Percentiles rank a stretch among this genome's conserved stretches.
These are phyloP conservation scores for Yamadazyma oceani DNA, from an alignment of 1,139 yeast species.

Conservation along the genomic window DNA sequence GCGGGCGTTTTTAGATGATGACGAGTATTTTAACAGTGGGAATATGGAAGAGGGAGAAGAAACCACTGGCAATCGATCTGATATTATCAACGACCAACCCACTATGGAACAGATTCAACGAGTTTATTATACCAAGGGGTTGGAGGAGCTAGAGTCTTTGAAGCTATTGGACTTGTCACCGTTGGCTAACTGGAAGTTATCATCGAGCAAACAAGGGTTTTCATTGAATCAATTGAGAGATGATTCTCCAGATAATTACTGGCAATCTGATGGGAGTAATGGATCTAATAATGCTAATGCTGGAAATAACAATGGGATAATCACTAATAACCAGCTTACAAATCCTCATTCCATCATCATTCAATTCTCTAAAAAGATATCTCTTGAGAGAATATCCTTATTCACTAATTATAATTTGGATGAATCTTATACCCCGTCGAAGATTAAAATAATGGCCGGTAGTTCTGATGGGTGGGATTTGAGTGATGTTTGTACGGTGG, in stretches of 20 bases:
- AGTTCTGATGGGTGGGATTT: slow-evolving; percentile 80
- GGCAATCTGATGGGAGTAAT: slow-evolving; percentile 91
- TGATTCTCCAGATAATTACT: slow-evolving; percentile 70
- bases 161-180: slow-evolving; percentile 76
- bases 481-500: slow-evolving; percentile 67
- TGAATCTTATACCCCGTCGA: slow-evolving; percentile 90
- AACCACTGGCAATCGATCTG: slow-evolving; percentile 12
- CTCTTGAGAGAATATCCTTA: slow-evolving; percentile 66
- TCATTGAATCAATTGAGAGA: slow-evolving; percentile 72
- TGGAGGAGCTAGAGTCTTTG: slow-evolving; percentile 54
- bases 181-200: slow-evolving; percentile 82
- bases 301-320: slow-evolving; percentile 23
- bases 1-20: slow-evolving; percentile 18
- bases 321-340: slow-evolving; percentile 40
- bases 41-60: slow-evolving; percentile 13
- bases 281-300: slow-evolving; percentile 27
- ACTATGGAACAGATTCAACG: slow-evolving; percentile 40
- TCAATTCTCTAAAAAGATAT: slow-evolving; percentile 77
- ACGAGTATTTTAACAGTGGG: slow-evolving; percentile 14
- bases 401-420: slow-evolving; percentile 69
- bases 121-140: slow-evolving; percentile 47
- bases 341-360: slow-evolving; percentile 85
- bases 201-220: slow-evolving; percentile 71
- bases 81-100: slow-evolving; percentile 26
- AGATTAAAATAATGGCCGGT: slow-evolving; percentile 73